Evolutionary conservation across 106 monocot genomes (phyloP).

Genomic region (Allium fistulosum): DNA sequence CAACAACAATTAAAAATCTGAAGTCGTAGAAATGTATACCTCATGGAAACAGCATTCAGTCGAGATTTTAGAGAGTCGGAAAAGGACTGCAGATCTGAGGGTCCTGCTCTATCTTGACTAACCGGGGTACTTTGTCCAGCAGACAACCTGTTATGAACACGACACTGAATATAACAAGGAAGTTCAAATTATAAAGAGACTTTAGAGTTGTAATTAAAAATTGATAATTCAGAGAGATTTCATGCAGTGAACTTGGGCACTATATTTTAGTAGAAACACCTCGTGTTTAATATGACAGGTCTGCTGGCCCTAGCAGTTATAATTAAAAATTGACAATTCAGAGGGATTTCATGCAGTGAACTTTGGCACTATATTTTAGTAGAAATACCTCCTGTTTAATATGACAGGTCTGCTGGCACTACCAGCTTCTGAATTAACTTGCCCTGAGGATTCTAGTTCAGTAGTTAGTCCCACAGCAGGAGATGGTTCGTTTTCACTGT

Average conservation of each 20-base stretch:
- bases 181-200: too few relatives aligned
- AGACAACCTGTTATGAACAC: slow-evolving; percentile 19
- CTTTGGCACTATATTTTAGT: neutral
- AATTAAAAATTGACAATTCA: slow-evolving; percentile 1
- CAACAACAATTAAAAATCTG: too few relatives aligned
- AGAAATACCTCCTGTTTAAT: slow-evolving; percentile 20
- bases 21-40: slow-evolving; percentile 16
- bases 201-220: neutral
- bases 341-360: neutral
- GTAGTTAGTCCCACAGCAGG: slow-evolving; percentile 4
- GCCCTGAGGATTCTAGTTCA: slow-evolving; percentile 11
- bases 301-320: slow-evolving; percentile 5
- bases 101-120: slow-evolving; percentile 55
- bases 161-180: too few relatives aligned
- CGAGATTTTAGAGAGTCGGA: slow-evolving; percentile 72
- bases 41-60: slow-evolving; percentile 53
- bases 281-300: slow-evolving; percentile 14
- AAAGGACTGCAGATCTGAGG: slow-evolving; percentile 66
- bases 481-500: slow-evolving; percentile 19
- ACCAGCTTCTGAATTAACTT: slow-evolving; percentile 3
- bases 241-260: neutral
- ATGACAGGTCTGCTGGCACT: slow-evolving; percentile 15
- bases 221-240: neutral
- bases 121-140: slow-evolving; percentile 46
- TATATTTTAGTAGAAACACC: slow-evolving; percentile 10